Conservation (phyloP, 148 eudicot species). For the Suaeda aralocaspica region DNA sequence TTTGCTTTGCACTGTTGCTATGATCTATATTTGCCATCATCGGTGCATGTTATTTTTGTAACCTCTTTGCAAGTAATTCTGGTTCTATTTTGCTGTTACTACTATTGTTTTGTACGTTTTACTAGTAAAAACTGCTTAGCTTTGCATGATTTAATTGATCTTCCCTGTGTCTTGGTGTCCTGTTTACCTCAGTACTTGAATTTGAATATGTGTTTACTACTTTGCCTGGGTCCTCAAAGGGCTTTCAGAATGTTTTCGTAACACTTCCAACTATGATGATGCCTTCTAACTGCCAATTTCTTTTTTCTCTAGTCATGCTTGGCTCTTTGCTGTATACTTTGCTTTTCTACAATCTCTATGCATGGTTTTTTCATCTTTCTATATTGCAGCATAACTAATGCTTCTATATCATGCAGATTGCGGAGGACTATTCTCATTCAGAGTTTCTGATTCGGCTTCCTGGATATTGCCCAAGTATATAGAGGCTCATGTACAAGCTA, state of each 20-base stretch:
- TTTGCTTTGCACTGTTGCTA: background rate
- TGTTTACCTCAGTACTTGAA: background rate
- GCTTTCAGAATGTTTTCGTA: background rate
- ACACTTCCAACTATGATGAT: background rate
- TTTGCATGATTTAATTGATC: background rate
- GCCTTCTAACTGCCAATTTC: background rate
- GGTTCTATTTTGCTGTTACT: background rate
- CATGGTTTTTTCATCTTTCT: background rate
- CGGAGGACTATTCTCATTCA: slow-evolving; percentile 96
- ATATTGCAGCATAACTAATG: slow-evolving; percentile 5
- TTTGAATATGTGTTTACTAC: background rate
- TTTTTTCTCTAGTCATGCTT: background rate
- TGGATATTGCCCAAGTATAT: slow-evolving; percentile 98
- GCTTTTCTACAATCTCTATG: background rate
- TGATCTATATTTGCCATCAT: background rate
- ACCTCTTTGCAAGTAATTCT: background rate
- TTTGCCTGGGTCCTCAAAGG: background rate
- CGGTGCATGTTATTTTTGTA: background rate
- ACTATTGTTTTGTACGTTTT: background rate
- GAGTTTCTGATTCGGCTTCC: slow-evolving; percentile 97
- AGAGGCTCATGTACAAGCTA: background rate
- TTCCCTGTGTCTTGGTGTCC: background rate
- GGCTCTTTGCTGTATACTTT: background rate
- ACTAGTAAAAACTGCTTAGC: background rate
- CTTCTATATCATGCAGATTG: slow-evolving; percentile 51